Conservation (phyloP, 495 filamentous ascomycete genomes). For the Pyronema domesticum region DNA sequence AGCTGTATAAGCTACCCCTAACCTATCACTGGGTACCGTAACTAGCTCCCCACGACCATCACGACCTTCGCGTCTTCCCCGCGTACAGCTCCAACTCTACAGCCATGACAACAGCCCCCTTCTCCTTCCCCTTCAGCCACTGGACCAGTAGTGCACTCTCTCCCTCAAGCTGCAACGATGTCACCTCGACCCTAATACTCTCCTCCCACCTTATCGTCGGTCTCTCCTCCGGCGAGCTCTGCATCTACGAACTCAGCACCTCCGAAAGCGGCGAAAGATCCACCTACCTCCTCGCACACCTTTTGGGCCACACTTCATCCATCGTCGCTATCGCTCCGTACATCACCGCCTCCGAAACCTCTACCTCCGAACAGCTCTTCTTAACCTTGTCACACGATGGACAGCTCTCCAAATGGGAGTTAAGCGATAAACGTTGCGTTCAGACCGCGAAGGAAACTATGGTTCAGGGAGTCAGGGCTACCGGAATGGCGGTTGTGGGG, state of each 20-base stretch:
- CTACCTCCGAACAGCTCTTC: slow-evolving; percentile 4
- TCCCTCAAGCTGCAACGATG: neutral
- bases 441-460: slow-evolving; percentile 5
- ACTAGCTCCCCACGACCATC: no score
- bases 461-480: neutral
- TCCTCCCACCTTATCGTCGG: slow-evolving; percentile 13
- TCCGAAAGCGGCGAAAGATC: neutral
- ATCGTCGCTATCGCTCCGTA: slow-evolving; percentile 11
- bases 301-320: slow-evolving; percentile 10
- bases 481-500: slow-evolving; percentile 8
- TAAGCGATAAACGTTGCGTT: slow-evolving; percentile 14
- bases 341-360: neutral
- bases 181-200: slow-evolving; percentile 12
- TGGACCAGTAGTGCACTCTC: slow-evolving; percentile 10
- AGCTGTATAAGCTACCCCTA: no score
- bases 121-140: slow-evolving; percentile 20
- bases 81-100: no score
- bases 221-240: slow-evolving; percentile 14
- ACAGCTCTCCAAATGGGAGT: slow-evolving; percentile 13
- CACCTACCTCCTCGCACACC: slow-evolving; percentile 7
- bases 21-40: no score
- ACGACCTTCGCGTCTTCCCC: no score
- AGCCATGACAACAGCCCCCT: slow-evolving; percentile 16
- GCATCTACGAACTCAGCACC: slow-evolving; percentile 6
- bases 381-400: slow-evolving; percentile 9